A percentile compares a stretch with the other conserved stretches of the same genome.
These are phyloP conservation scores for Rhizopus stolonifer DNA, from an alignment of 371 early-diverging fungal genomes.

Conservation along the genomic window DNA sequence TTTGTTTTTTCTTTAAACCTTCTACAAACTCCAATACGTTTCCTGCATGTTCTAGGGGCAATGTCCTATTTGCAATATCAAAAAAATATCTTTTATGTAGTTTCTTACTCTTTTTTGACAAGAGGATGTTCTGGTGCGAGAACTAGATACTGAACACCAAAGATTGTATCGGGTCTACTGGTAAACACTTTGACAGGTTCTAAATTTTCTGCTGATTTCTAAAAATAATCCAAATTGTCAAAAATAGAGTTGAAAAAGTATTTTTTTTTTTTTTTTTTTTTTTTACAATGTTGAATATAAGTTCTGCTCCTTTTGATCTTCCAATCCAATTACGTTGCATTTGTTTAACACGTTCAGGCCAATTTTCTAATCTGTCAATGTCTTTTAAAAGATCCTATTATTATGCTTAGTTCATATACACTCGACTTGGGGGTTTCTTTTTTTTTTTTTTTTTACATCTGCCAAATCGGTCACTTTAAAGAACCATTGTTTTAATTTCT, in stretches of 20 bases:
- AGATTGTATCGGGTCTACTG: conserved; percentile 77
- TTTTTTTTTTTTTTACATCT: conserved; percentile 50
- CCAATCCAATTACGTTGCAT: conserved; percentile 97
- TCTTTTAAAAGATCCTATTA: conserved; percentile 77
- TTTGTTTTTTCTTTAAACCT: conserved; percentile 44
- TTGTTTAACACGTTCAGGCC: conserved; percentile 89
- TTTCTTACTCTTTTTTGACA: conserved; percentile 33
- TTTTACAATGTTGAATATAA: conserved; percentile 58
- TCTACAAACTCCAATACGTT: conserved; percentile 55
- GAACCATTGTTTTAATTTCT: conserved; percentile 90
- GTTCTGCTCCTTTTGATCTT: conserved; percentile 78
- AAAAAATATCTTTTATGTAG: background rate
- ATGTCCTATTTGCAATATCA: conserved; percentile 14
- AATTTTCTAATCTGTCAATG: conserved; percentile 68
- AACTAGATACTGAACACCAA: conserved; percentile 77
- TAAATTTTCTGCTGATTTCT: conserved; percentile 1
- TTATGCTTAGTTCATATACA: no score
- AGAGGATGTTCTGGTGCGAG: conserved; percentile 71
- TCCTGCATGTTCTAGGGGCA: conserved; percentile 52
- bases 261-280: background rate
- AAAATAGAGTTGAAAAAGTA: no score
- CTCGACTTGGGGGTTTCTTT: background rate
- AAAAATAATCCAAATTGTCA: background rate
- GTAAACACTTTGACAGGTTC: conserved; percentile 72
- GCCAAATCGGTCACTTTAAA: conserved; percentile 85